Base-by-base conservation (phyloP, 805 yeast genomes). In the Starmerella scarabaei region DNA sequence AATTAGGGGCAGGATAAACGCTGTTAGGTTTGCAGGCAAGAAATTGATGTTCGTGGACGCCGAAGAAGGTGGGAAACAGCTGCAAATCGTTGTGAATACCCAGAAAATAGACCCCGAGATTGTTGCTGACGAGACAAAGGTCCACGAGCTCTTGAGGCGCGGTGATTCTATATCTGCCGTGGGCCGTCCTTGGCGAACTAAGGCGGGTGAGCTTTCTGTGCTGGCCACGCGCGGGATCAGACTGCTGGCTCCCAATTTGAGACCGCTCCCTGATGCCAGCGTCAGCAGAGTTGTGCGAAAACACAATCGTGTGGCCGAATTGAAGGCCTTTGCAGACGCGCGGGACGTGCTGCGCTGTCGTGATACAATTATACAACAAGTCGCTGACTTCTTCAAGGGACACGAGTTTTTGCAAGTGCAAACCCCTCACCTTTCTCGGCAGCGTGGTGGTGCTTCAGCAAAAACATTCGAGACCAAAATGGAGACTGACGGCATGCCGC, bases 401-500 rank as follows among this genome's bases (percentile, higher is more conserved):
- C 27, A 30, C 6, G 47, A 37, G 14, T 91, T 85, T 49, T 45
- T 81, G 3, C 95, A 85, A 56, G 93, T 91, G 0, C 80, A 78
- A 37, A 91, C 99, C 0, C 99, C 99, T 0, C 71, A 85, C 1
- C 59, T 91, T 11, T 72, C 84, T 0, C 52, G 64, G 5, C 62
- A 65, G 26, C 73, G 85, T 0, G 81, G 84, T 15, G 98, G 98
- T 2, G 98, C 99, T 4, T 75, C 77, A 51, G 97, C 98, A 0
- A 69, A 71, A n/a, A 94, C 97, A 0, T 91, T 91, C 51, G 53
- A 53, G 1, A 84, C 96, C 0, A 55, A 58, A 38, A 66, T 42
- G 52, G n/a, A n/a, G n/a, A 37, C 35, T 3, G 42, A 38, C n/a
- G 48, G 48, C 15, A 19, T 32, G 4, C 44, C 42, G 3, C 59